Base-by-base conservation (phyloP, 2,329 filamentous ascomycete genomes). In the Colletotrichum magnum region DNA sequence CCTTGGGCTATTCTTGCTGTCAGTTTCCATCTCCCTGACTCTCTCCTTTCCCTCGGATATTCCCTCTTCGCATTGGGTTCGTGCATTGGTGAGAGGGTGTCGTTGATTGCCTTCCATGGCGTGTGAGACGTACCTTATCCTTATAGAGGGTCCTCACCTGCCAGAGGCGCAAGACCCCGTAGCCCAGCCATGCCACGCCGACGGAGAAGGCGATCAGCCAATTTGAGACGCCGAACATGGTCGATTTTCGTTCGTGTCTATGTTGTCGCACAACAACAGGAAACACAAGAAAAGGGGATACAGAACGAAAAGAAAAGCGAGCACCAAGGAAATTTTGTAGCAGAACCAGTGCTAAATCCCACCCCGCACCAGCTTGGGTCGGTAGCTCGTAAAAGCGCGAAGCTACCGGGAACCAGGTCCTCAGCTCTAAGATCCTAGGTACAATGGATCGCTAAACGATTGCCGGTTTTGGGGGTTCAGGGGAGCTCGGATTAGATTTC, bases 91-190 rank as follows among this genome's bases (percentile, higher is more conserved):
- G 21, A 24, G 21, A 24, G 7, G 6, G 28, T 32, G 28, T 7
- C 7, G 28, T 7, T 32, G 28, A 9, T 32, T 32, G 5, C 6
- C 1, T 32, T 32, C 28, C 28, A 32, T 32, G 28, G 9, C 6
- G 28, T 7, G 28, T 32, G 12, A 9, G 2, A n/a, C 68, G 41
- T 47, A 64, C 69, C 51, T 64, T 54, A 39, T 71, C 57, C 41
- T 60, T 64, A 36, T 64, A 71, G 48, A 65, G 64, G 7, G 36
- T 21, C 3, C 69, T 52, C 24, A 52, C 64, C 21, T 53, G 50
- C 9, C 64, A 3, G 6, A 71, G 65, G 18, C 61, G 60, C 13
- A 69, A 41, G 36, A 68, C 5, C 32, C 51, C 53, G 47, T 59
- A 71, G 13, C 54, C 50, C 45, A 63, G 28, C 39, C 41, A 61